phyloP scores from a whole-genome alignment of 2,329 filamentous ascomycete species.

The Falciphora oryzae region DNA sequence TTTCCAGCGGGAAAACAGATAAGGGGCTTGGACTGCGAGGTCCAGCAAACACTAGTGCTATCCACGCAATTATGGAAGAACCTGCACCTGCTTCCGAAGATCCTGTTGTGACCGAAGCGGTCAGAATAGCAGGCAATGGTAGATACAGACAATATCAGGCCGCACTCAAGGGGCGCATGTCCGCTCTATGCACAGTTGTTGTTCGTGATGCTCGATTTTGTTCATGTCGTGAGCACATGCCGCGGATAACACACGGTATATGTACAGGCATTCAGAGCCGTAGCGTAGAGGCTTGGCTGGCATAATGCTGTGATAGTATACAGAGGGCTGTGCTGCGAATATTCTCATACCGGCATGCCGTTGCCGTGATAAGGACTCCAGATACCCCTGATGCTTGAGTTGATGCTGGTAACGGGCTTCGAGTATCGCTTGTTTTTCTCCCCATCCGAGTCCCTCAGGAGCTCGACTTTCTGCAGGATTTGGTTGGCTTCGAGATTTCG shows the following conservation, averaged over 20 bases:
- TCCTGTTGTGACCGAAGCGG: too few relatives aligned
- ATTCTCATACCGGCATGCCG: slow-evolving; percentile 43
- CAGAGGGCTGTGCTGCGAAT: slow-evolving; percentile 11
- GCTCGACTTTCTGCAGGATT: slow-evolving; percentile 71
- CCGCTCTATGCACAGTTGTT: too few relatives aligned
- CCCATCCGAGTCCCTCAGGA: slow-evolving; percentile 68
- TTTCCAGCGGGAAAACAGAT: too few relatives aligned
- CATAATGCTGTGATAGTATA: slow-evolving; percentile 13
- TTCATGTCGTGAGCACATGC: too few relatives aligned
- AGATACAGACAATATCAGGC: too few relatives aligned
- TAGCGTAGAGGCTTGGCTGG: slow-evolving; percentile 15
- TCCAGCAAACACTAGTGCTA: too few relatives aligned
- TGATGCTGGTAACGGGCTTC: slow-evolving; percentile 60
- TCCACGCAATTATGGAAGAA: too few relatives aligned
- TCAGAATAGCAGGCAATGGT: too few relatives aligned
- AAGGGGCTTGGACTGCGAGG: too few relatives aligned
- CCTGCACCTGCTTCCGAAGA: too few relatives aligned
- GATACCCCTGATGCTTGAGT: slow-evolving; percentile 61
- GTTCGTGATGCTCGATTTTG: too few relatives aligned
- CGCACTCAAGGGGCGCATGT: too few relatives aligned
- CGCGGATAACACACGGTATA: neutral
- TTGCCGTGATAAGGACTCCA: slow-evolving; percentile 66
- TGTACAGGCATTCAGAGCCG: slow-evolving; percentile 6
- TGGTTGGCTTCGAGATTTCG: slow-evolving; percentile 76
- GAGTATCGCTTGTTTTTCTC: slow-evolving; percentile 62